A percentile compares a stretch with the other conserved stretches of the same genome.
Conservation (phyloP, 1,284 basidiomycete species). For the Cutaneotrichosporon sp. region DNA sequence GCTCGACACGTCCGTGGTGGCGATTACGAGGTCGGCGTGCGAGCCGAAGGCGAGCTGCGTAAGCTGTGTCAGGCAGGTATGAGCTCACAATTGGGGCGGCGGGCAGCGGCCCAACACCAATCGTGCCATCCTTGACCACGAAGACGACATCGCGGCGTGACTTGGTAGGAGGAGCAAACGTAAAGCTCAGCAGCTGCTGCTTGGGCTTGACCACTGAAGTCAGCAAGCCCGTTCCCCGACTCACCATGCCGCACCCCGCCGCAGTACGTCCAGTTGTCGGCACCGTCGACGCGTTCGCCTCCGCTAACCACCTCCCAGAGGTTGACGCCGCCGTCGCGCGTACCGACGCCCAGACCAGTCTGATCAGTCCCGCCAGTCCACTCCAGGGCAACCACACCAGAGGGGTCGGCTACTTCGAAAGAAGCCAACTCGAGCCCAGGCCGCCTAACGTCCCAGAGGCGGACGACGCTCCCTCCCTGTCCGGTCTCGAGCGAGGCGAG, state of each 20-base stretch:
- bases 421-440: slow-evolving; percentile 36
- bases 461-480: slow-evolving; percentile 35
- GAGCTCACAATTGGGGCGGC: slow-evolving; percentile 33
- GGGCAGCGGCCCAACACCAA: slow-evolving; percentile 40
- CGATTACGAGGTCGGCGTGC: slow-evolving; percentile 33
- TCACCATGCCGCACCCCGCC: slow-evolving; percentile 42
- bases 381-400: slow-evolving; percentile 31
- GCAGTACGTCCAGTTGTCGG: slow-evolving; percentile 39
- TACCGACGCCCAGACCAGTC: slow-evolving; percentile 40
- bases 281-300: slow-evolving; percentile 25
- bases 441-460: slow-evolving; percentile 48
- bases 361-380: slow-evolving; percentile 34
- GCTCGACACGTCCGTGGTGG: slow-evolving; percentile 16
- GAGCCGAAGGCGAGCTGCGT: slow-evolving; percentile 32
- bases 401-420: slow-evolving; percentile 34
- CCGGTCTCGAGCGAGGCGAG: slow-evolving; percentile 46
- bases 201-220: slow-evolving; percentile 43
- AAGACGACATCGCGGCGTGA: slow-evolving; percentile 39
- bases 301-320: slow-evolving; percentile 43
- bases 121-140: slow-evolving; percentile 46
- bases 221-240: slow-evolving; percentile 17
- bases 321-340: slow-evolving; percentile 45
- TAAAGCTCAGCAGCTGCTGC: slow-evolving; percentile 43
- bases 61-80: not conserved
- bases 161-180: slow-evolving; percentile 31